Evolutionary conservation across 2,329 filamentous ascomycete species (phyloP).

Genomic region (Aschersonia sp.): DNA sequence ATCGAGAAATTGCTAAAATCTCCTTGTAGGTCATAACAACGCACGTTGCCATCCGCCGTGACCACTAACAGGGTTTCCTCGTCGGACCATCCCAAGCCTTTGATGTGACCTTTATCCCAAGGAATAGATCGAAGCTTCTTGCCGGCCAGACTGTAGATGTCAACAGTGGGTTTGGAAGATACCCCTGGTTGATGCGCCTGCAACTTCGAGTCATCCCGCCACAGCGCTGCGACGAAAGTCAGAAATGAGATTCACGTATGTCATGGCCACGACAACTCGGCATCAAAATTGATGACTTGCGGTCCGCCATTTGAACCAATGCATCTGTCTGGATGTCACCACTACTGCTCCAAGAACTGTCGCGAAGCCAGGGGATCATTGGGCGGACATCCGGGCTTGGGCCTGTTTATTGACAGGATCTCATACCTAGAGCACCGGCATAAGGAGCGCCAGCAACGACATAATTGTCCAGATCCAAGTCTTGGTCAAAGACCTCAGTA

Average conservation of each 20-base stretch:
- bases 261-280: not conserved
- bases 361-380: too few species aligned
- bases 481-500: constrained; percentile 81
- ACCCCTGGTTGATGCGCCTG: constrained; percentile 61
- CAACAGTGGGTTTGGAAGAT: constrained; percentile 68
- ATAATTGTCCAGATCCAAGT: constrained; percentile 91
- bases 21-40: constrained; percentile 83
- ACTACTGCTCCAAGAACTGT: too few species aligned
- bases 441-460: constrained; percentile 84
- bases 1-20: constrained; percentile 93
- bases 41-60: constrained; percentile 76
- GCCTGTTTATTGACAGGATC: not conserved
- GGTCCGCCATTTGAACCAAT: too few species aligned
- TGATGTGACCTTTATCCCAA: constrained; percentile 84
- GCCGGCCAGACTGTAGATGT: constrained; percentile 87
- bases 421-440: constrained; percentile 79
- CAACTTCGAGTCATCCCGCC: constrained; percentile 77
- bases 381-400: too few species aligned
- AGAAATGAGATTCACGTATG: not conserved
- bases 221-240: constrained; percentile 47
- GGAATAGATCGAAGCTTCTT: constrained; percentile 74
- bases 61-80: constrained; percentile 85
- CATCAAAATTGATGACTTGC: too few species aligned
- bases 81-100: constrained; percentile 89
- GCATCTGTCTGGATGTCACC: too few species aligned